phyloP scores from a whole-genome alignment of 208 protist genomes.

The Leishmania turanica region DNA sequence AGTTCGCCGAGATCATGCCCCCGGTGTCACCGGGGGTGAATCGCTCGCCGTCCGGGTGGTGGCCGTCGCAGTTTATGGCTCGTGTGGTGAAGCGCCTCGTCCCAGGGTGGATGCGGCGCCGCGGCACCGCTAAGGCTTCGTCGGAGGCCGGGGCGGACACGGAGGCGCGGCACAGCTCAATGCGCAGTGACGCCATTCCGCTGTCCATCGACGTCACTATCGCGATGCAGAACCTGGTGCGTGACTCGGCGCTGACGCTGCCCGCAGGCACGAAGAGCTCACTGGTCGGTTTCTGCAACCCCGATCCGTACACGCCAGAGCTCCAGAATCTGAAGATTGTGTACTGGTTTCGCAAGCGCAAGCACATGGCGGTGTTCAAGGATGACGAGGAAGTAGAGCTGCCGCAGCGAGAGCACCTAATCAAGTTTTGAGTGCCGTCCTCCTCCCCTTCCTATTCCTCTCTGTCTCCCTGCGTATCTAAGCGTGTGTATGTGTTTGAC shows the following conservation, averaged over 20 bases:
- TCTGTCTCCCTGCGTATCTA: background rate
- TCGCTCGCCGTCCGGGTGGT: constrained; percentile 15
- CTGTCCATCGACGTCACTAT: constrained; percentile 86
- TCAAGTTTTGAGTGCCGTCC: constrained; percentile 3
- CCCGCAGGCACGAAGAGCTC: constrained; percentile 69
- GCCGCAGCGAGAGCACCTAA: constrained; percentile 72
- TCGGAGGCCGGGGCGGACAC: background rate
- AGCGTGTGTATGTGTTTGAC: background rate
- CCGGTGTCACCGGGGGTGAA: constrained; percentile 3
- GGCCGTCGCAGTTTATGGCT: constrained; percentile 26
- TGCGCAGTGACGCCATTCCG: constrained; percentile 41
- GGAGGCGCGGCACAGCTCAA: constrained; percentile 28
- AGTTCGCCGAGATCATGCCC: constrained; percentile 45
- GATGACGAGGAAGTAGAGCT: constrained; percentile 78
- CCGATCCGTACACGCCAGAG: constrained; percentile 86
- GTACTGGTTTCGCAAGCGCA: constrained; percentile 84
- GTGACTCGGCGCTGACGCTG: constrained; percentile 74
- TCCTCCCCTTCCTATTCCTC: background rate
- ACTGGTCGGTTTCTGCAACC: constrained; percentile 86
- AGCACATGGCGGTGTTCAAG: constrained; percentile 66
- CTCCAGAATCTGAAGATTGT: constrained; percentile 81
- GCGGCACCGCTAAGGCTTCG: background rate
- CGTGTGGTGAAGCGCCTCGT: constrained; percentile 22
- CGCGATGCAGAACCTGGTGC: constrained; percentile 85
- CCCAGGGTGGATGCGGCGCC: constrained; percentile 15